These are phyloP conservation scores for Trametes gibbosa DNA, from an alignment of 768 basidiomycete species.

Conservation along the genomic window DNA sequence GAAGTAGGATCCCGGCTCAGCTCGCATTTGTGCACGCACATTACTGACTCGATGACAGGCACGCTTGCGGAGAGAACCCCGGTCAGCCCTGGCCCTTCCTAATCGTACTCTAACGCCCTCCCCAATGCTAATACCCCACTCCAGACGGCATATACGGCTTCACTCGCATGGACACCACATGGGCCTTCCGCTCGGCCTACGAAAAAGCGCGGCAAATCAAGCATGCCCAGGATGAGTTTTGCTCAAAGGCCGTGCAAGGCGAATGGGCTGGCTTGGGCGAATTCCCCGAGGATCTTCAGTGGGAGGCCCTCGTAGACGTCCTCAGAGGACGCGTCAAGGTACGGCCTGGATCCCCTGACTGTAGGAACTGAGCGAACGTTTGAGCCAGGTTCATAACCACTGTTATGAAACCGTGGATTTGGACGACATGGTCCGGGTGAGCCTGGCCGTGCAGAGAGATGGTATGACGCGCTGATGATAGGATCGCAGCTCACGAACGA, in stretches of 20 bases:
- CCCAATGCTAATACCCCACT: neutral
- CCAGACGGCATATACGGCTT: conserved; percentile 27
- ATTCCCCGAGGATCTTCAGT: conserved; percentile 71
- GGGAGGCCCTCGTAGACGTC: conserved; percentile 79
- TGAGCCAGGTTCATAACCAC: conserved; percentile 49
- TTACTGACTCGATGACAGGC: neutral
- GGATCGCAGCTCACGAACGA: conserved; percentile 75
- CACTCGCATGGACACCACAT: conserved; percentile 62
- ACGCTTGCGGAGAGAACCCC: conserved; percentile 49
- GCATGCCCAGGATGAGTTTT: conserved; percentile 66
- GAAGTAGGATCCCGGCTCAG: conserved; percentile 44
- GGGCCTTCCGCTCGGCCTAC: conserved; percentile 70
- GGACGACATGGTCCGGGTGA: conserved; percentile 39
- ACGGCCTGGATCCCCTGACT: neutral
- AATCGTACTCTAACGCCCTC: no score
- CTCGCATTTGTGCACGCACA: neutral
- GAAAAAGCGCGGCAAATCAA: conserved; percentile 64
- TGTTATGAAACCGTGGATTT: conserved; percentile 69
- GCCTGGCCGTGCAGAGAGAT: neutral
- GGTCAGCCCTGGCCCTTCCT: conserved; percentile 27
- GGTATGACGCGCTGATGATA: neutral
- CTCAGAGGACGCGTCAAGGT: conserved; percentile 77
- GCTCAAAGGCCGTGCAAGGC: conserved; percentile 44
- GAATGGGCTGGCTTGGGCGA: conserved; percentile 47
- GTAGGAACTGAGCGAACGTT: no score